phyloP scores from a whole-genome alignment of 371 early-diverging fungal genomes.

The Coemansia sp. region DNA sequence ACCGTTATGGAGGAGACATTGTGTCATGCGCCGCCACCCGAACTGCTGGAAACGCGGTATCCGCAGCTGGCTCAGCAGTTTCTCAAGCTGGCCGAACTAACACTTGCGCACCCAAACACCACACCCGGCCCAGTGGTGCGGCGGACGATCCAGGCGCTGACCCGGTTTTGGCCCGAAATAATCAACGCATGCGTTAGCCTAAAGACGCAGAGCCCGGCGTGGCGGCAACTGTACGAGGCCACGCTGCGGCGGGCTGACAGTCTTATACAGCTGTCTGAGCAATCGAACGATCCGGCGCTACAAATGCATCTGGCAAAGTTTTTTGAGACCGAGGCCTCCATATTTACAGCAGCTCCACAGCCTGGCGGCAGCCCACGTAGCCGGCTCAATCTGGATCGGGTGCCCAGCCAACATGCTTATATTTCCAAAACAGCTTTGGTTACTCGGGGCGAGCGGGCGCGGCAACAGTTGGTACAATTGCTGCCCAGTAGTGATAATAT shows the following conservation, averaged over 20 bases:
- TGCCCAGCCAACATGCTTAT: conserved; percentile 29
- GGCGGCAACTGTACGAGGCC: conserved; percentile 19
- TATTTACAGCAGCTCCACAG: conserved; percentile 18
- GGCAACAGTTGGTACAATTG: conserved; percentile 29
- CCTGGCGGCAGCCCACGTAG: background rate
- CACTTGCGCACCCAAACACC: conserved; percentile 14
- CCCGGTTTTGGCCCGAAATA: conserved; percentile 43
- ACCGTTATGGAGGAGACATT: conserved; percentile 41
- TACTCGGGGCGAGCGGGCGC: conserved; percentile 28
- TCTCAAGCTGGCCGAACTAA: conserved; percentile 18
- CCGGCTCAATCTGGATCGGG: conserved; percentile 6
- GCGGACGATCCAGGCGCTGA: conserved; percentile 37
- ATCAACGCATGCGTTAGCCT: conserved; percentile 8
- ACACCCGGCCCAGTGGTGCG: conserved; percentile 46
- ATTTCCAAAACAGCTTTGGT: conserved; percentile 17
- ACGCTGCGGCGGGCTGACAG: conserved; percentile 17
- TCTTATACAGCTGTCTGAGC: conserved; percentile 16
- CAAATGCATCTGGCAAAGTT: conserved; percentile 43
- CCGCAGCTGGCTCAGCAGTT: conserved; percentile 25
- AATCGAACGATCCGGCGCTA: conserved; percentile 40
- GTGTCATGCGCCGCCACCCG: conserved; percentile 22
- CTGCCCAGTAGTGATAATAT: conserved; percentile 44
- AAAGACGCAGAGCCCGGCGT: background rate
- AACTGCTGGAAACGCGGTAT: conserved; percentile 22
- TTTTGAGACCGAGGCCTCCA: conserved; percentile 31